Conservation (phyloP, 2,329 filamentous ascomycete species). For the Aspergillus neotritici region DNA sequence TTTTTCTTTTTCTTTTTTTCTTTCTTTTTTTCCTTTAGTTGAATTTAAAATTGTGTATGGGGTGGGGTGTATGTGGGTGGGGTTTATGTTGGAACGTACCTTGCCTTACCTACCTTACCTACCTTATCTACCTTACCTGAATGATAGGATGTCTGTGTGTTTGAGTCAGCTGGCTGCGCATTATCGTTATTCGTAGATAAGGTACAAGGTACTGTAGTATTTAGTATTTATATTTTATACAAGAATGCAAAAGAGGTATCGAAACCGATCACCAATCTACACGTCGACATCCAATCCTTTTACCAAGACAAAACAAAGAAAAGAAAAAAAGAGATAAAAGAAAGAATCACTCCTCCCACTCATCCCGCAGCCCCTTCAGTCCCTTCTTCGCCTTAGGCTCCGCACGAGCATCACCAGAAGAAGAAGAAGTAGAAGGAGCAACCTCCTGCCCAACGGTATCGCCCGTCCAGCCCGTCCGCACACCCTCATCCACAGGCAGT, state of each 20-base stretch:
- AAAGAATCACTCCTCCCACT: slow-evolving; percentile 25
- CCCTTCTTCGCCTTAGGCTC: slow-evolving; percentile 24
- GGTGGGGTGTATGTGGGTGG: too few relatives aligned
- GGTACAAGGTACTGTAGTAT: slow-evolving; percentile 14
- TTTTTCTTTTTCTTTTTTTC: too few relatives aligned
- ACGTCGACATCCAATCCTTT: not conserved
- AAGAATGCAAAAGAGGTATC: slow-evolving; percentile 3
- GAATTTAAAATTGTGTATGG: too few relatives aligned
- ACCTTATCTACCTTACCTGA: too few relatives aligned
- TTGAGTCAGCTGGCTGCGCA: too few relatives aligned
- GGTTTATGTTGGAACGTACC: too few relatives aligned
- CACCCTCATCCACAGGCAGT: slow-evolving; percentile 33
- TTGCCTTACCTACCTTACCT: too few relatives aligned
- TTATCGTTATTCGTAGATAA: too few relatives aligned
- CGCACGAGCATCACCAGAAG: slow-evolving; percentile 8
- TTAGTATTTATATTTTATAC: slow-evolving; percentile 6
- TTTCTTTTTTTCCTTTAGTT: too few relatives aligned
- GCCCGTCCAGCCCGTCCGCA: slow-evolving; percentile 23
- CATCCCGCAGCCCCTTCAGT: slow-evolving; percentile 30
- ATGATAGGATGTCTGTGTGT: too few relatives aligned
- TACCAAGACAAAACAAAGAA: too few relatives aligned
- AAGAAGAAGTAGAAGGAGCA: not conserved
- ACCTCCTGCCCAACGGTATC: not conserved
- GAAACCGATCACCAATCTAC: slow-evolving; percentile 1
- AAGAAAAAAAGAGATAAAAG: too few relatives aligned